phyloP scores from a whole-genome alignment of 495 filamentous ascomycete genomes.

The Parathielavia appendiculata region DNA sequence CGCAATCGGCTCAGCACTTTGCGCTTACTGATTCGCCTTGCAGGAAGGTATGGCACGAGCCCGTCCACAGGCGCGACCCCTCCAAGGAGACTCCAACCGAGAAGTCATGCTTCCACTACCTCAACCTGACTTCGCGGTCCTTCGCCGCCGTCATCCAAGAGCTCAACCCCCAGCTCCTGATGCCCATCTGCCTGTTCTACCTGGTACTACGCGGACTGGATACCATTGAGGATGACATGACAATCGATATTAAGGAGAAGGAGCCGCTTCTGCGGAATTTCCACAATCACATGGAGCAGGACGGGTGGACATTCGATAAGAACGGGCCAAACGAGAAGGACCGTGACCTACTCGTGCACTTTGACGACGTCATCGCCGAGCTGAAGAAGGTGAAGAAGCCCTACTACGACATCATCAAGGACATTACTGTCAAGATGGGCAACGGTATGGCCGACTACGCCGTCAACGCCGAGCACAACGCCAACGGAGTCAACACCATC shows the following conservation, averaged over 20 bases:
- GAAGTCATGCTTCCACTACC: conserved; percentile 75
- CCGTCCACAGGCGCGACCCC: conserved; percentile 76
- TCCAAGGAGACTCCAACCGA: conserved; percentile 68
- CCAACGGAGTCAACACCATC: conserved; percentile 73
- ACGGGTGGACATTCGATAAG: conserved; percentile 84
- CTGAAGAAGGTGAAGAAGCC: conserved; percentile 81
- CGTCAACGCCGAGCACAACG: conserved; percentile 71
- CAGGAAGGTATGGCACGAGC: conserved; percentile 96
- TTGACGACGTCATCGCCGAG: conserved; percentile 79
- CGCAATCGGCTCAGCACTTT: not conserved
- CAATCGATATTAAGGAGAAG: conserved; percentile 71
- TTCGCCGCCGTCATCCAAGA: conserved; percentile 94
- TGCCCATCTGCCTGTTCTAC: conserved; percentile 92
- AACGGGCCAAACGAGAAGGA: conserved; percentile 94
- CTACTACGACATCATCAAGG: conserved; percentile 83
- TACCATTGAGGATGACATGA: conserved; percentile 98
- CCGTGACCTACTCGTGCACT: conserved; percentile 83
- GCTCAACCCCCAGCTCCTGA: conserved; percentile 84
- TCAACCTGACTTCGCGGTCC: conserved; percentile 85
- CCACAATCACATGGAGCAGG: conserved; percentile 64
- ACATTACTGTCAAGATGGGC: conserved; percentile 93
- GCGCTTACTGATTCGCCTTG: conserved; percentile 13
- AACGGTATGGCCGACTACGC: conserved; percentile 97
- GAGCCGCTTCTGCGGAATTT: conserved; percentile 83
- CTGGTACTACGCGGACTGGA: conserved; percentile 84